Conservation (phyloP, 169 alveolate genomes). For the Eimeria sp. region DNA sequence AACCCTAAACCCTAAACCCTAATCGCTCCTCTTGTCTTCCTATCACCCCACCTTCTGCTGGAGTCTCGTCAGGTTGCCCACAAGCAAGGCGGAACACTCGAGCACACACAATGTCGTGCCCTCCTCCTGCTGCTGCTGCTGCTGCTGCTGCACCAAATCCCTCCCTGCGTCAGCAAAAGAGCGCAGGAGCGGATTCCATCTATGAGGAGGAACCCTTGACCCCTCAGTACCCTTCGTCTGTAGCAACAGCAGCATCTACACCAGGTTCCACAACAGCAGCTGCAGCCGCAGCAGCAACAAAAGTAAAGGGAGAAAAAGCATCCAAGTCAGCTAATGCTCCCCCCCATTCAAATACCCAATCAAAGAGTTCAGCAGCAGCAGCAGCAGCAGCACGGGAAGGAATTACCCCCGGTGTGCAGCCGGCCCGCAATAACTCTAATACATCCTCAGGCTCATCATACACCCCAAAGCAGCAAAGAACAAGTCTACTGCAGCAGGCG, state of each 20-base stretch:
- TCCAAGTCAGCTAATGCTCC: neutral
- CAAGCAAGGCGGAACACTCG: no score
- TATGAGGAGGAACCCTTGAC: constrained; percentile 51
- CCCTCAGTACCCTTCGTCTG: constrained; percentile 25
- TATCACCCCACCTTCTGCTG: no score
- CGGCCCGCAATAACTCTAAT: neutral
- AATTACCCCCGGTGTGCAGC: no score
- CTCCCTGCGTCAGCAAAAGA: neutral
- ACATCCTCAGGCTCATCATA: neutral
- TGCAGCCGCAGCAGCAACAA: constrained; percentile 34
- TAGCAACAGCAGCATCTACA: constrained; percentile 32
- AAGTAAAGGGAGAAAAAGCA: neutral
- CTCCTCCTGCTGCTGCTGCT: neutral
- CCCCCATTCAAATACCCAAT: neutral
- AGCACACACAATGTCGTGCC: no score
- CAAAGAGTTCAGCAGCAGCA: neutral
- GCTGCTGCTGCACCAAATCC: neutral
- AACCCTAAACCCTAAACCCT: constrained; percentile 20
- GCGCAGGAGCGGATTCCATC: neutral
- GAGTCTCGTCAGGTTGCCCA: no score
- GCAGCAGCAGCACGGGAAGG: neutral
- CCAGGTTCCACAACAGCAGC: constrained; percentile 61
- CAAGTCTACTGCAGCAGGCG: neutral
- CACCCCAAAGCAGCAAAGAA: neutral
- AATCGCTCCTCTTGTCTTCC: no score